These are phyloP conservation scores for Orbilia ellipsospora DNA, from an alignment of 2,329 filamentous ascomycete species.

Conservation along the genomic window DNA sequence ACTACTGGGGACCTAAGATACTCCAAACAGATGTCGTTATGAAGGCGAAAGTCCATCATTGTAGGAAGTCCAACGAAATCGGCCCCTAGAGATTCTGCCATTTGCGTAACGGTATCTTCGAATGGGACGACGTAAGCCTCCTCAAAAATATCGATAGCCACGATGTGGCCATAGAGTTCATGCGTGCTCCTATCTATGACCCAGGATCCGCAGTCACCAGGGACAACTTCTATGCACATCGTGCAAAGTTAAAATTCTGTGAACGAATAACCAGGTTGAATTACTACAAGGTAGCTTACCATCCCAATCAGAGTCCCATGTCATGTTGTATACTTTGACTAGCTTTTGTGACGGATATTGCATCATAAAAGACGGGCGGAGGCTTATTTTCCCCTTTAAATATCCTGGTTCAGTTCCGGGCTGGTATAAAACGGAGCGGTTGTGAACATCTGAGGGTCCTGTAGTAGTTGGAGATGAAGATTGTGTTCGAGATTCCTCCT, in stretches of 20 bases:
- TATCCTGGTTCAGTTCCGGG: conserved; percentile 30
- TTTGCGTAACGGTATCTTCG: conserved; percentile 27
- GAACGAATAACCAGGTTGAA: background rate
- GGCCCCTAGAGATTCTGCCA: conserved; percentile 5
- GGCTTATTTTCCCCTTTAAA: conserved; percentile 27
- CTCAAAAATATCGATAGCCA: conserved; percentile 33
- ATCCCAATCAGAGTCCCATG: conserved; percentile 31
- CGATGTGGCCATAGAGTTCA: conserved; percentile 31
- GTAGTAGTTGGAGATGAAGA: no score
- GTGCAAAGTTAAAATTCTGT: background rate
- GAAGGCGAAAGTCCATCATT: background rate
- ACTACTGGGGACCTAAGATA: background rate
- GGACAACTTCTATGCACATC: conserved; percentile 15
- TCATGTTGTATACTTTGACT: conserved; percentile 34
- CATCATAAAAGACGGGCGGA: conserved; percentile 18
- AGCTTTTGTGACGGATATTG: conserved; percentile 25
- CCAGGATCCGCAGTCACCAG: conserved; percentile 44
- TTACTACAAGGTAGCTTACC: conserved; percentile 1
- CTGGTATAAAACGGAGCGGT: conserved; percentile 25
- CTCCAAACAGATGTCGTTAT: background rate
- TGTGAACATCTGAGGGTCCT: no score
- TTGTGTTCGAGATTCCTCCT: no score
- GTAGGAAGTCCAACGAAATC: conserved; percentile 21
- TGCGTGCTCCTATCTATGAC: conserved; percentile 23
- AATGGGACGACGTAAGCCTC: conserved; percentile 40